Conservation (phyloP, 768 basidiomycete genomes). For the Auricularia cornea region DNA sequence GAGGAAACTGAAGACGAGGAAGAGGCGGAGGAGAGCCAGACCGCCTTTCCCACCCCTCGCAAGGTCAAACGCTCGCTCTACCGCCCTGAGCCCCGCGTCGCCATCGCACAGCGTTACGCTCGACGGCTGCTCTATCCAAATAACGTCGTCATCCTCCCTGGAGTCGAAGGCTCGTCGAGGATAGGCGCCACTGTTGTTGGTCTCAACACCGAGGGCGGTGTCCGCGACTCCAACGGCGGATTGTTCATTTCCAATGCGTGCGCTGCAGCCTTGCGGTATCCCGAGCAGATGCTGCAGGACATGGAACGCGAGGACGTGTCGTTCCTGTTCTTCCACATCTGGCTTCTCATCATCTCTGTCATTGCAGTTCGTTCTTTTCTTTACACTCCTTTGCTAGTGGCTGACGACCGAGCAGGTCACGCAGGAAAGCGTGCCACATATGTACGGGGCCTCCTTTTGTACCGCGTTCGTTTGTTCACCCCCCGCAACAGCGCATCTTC, state of each 20-base stretch:
- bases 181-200: not conserved
- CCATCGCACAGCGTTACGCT: not conserved
- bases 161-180: not conserved
- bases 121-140: not conserved
- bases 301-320: not conserved
- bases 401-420: not conserved
- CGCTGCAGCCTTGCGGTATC: not conserved
- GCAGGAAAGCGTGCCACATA: not conserved
- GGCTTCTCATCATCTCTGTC: not conserved
- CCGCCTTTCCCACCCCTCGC: not conserved
- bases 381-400: no score
- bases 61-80: not conserved
- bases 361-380: not conserved
- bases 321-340: not conserved
- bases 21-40: not conserved
- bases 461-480: no score
- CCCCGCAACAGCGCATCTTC: conserved; percentile 29
- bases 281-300: not conserved
- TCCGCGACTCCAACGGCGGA: not conserved
- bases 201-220: not conserved
- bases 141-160: not conserved
- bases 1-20: not conserved
- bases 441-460: no score
- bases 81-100: not conserved
- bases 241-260: not conserved